Percentiles rank a stretch among this genome's conserved stretches.
Evolutionary conservation across 305 asterid species (phyloP).

Genomic region (Fraxinus albicans): DNA sequence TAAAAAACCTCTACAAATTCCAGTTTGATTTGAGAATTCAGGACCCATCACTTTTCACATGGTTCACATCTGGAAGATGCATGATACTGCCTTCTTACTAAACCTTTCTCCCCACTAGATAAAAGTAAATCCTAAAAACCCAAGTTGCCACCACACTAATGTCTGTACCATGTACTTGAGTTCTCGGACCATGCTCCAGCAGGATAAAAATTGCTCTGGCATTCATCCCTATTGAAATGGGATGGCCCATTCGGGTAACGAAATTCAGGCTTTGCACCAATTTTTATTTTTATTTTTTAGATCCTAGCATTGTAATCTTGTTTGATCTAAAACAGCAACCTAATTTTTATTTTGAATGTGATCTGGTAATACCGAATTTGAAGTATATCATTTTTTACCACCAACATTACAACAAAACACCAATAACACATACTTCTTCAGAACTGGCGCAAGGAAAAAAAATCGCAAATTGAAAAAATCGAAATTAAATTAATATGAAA

Average conservation of each 20-base stretch:
- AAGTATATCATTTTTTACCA: neutral
- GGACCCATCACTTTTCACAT: neutral
- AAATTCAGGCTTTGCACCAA: neutral
- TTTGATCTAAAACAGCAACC: neutral
- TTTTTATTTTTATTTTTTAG: neutral
- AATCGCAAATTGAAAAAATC: neutral
- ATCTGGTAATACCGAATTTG: neutral
- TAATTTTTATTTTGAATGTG: neutral
- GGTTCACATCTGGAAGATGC: neutral
- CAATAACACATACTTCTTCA: neutral
- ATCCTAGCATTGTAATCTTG: neutral
- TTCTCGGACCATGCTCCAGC: neutral
- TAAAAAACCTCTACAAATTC: neutral
- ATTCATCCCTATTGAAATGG: neutral
- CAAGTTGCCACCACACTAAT: neutral
- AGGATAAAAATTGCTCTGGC: neutral
- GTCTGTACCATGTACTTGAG: neutral
- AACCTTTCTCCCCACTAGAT: neutral
- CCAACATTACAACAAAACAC: neutral
- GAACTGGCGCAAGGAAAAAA: neutral
- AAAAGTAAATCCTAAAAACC: neutral
- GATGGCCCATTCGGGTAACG: neutral
- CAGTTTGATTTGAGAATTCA: neutral
- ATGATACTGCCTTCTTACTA: neutral
- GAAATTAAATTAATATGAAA: slow-evolving; percentile 7